Evolutionary conservation across 768 basidiomycete species (phyloP).

Genomic region (Serpula lacrymans): DNA sequence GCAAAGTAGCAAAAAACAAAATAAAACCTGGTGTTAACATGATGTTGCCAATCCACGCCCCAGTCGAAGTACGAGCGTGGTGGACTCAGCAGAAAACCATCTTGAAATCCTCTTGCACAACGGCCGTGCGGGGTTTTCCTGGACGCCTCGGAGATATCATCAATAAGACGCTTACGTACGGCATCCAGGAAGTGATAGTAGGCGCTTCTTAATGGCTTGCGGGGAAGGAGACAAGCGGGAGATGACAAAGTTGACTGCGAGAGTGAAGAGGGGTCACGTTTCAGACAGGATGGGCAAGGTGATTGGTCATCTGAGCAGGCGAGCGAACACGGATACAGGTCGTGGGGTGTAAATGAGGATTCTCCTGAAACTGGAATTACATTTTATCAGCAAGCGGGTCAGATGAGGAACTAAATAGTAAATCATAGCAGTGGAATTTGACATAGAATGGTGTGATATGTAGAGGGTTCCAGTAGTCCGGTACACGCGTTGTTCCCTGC

Average conservation of each 20-base stretch:
- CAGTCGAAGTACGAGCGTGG: constrained; percentile 48
- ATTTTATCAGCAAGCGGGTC: no score
- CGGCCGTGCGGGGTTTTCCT: constrained; percentile 25
- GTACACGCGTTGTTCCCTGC: no score
- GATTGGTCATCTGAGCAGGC: constrained; percentile 36
- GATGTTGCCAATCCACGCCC: constrained; percentile 63
- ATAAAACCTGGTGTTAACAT: constrained; percentile 43
- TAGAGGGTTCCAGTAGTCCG: no score
- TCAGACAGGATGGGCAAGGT: constrained; percentile 39
- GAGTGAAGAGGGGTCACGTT: constrained; percentile 12
- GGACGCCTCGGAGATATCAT: constrained; percentile 50
- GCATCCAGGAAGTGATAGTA: constrained; percentile 57
- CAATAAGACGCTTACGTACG: constrained; percentile 47
- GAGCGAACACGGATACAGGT: constrained; percentile 53
- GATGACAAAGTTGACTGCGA: constrained; percentile 24
- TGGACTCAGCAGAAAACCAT: constrained; percentile 61
- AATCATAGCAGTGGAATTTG: no score
- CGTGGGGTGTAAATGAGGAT: constrained; percentile 43
- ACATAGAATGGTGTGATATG: no score
- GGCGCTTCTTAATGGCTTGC: constrained; percentile 38
- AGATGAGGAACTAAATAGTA: no score
- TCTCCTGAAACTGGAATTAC: constrained; percentile 36
- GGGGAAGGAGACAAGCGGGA: constrained; percentile 42
- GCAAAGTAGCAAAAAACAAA: constrained; percentile 1
- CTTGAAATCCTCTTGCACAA: constrained; percentile 47